Evolutionary conservation across 495 filamentous ascomycete species (phyloP), one percentile per base, ranked within the genome.

Genomic region (Aspergillus kassunensis): DNA sequence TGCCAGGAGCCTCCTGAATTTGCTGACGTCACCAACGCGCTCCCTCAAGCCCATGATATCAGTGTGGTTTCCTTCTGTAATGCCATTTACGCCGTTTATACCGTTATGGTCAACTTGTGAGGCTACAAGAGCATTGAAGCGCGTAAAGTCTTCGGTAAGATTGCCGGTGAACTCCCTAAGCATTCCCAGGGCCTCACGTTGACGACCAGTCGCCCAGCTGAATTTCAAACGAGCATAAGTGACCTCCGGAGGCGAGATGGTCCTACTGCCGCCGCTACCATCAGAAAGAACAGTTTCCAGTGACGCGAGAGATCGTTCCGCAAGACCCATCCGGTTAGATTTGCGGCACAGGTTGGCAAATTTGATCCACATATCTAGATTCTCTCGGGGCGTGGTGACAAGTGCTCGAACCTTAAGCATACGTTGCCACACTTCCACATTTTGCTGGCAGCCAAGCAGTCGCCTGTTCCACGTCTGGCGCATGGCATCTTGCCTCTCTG

Each of bases 301-400:
- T 24, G 84, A 85, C 60, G 90, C 89, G 36, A 99, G 72, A n/a
- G 90, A 90, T 66, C 95, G 92, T 72, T 97, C 93, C 2, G 92
- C 95, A n/a, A 99, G 80, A 12, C 92, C 93, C 74, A 90, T 91
- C 9, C 93, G 85, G 44, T 89, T 87, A 25, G 90, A 95, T 64
- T 97, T 99, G 59, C 93, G 86, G 67, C 93, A 99, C 7, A 99
- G 80, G 58, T 97, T 97, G 53, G 95, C 89, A 60, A 96, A 97
- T 63, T 99, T 99, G 73, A 97, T 97, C 79, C 88, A 95, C 90
- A 97, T 97, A 60, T 93, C 87, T 77, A 95, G 88, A 57, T 97
- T 96, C 64, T 99, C 91, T 24, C 80, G 83, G 4, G 93, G 91
- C 10, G 80, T 80, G 44, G 96, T 91, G 42, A 99, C 93, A 39